Percentiles rank a stretch among this genome's conserved stretches.
These are phyloP conservation scores for Microsporum canis DNA, from an alignment of 2,329 filamentous ascomycete species.

Conservation along the genomic window DNA sequence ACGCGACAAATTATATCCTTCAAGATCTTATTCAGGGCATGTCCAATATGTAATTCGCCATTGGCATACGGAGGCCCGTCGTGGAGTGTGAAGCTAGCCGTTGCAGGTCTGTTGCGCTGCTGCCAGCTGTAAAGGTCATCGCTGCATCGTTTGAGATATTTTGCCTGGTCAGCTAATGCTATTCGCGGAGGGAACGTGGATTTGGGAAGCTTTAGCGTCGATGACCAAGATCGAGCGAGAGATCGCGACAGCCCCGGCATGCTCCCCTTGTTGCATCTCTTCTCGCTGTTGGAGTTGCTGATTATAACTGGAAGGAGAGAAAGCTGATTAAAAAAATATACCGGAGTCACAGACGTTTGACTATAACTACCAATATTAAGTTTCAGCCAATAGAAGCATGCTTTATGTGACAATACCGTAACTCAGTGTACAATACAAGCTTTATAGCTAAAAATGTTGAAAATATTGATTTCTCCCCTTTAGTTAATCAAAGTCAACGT, in stretches of 20 bases:
- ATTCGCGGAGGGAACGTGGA: constrained; percentile 53
- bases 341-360: neutral
- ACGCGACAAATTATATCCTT: constrained; percentile 87
- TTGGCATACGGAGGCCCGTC: constrained; percentile 98
- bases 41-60: constrained; percentile 78
- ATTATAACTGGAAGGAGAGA: neutral
- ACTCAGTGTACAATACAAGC: neutral
- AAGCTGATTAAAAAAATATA: neutral
- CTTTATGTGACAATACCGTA: neutral
- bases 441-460: neutral
- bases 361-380: neutral
- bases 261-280: constrained; percentile 10
- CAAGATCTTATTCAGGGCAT: constrained; percentile 91
- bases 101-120: constrained; percentile 40
- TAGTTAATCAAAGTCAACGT: neutral
- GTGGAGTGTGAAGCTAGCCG: constrained; percentile 63
- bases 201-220: constrained; percentile 63
- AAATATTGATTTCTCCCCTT: neutral
- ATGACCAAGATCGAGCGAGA: constrained; percentile 44
- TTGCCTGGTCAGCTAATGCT: constrained; percentile 35
- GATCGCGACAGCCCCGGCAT: constrained; percentile 15
- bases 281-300: neutral
- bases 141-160: constrained; percentile 63
- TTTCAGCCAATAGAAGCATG: neutral
- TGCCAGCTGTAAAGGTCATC: constrained; percentile 91